A percentile compares a stretch with the other conserved stretches of the same genome.
These are phyloP conservation scores for Gamarada debralockiae DNA, from an alignment of 495 filamentous ascomycete species.

Conservation along the genomic window DNA sequence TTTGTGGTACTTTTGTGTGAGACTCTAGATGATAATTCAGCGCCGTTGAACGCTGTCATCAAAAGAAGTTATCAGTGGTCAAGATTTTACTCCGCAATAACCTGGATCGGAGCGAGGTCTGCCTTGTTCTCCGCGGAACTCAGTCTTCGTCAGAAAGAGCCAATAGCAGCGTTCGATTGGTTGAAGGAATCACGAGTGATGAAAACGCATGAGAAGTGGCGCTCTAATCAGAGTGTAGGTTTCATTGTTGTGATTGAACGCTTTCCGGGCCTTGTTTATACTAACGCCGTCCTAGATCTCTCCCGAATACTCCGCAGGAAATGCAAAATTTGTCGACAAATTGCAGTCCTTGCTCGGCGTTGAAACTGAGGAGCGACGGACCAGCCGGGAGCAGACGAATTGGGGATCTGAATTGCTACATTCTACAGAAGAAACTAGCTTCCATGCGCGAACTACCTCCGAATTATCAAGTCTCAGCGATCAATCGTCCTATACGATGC, in stretches of 20 bases:
- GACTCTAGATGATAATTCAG: constrained; percentile 43
- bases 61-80: constrained; percentile 49
- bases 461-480: background rate
- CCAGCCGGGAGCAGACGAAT: too few species aligned
- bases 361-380: too few species aligned
- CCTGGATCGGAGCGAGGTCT: constrained; percentile 42
- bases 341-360: too few species aligned
- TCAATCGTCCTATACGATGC: background rate
- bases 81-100: constrained; percentile 49
- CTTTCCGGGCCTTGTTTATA: constrained; percentile 43
- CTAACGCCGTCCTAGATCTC: constrained; percentile 23
- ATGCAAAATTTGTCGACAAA: too few species aligned
- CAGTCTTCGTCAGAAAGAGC: constrained; percentile 35
- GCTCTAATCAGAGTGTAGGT: constrained; percentile 33
- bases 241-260: background rate
- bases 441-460: too few species aligned
- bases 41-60: constrained; percentile 44
- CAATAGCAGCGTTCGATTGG: constrained; percentile 54
- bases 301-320: too few species aligned
- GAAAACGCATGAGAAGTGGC: constrained; percentile 45
- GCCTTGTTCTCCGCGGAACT: constrained; percentile 39
- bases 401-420: too few species aligned
- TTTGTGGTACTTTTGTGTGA: constrained; percentile 48
- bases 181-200: constrained; percentile 48
- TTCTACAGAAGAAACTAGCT: too few species aligned